Conservation (phyloP, 148 eudicot genomes). For the Polygonum aviculare region DNA sequence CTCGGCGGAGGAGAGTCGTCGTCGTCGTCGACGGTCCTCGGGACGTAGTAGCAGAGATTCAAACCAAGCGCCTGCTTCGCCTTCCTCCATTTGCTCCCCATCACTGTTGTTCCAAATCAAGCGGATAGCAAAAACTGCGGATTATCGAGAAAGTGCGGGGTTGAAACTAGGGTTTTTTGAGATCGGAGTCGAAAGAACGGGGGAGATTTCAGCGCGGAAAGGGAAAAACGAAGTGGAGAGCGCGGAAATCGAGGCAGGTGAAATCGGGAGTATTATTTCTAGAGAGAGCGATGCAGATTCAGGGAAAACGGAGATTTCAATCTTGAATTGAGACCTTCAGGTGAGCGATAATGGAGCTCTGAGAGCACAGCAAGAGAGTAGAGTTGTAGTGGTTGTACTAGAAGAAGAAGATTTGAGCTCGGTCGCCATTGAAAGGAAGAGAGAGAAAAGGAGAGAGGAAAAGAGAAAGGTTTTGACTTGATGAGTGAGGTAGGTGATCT, state of each 20-base stretch:
- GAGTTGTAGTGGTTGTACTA: neutral
- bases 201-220: constrained; percentile 7
- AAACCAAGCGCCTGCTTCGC: constrained; percentile 55
- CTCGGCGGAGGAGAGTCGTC: constrained; percentile 21
- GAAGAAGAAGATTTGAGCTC: neutral
- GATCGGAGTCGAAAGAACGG: constrained; percentile 13
- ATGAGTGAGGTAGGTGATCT: constrained; percentile 7
- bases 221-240: constrained; percentile 3
- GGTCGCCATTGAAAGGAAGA: constrained; percentile 12
- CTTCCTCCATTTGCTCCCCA: constrained; percentile 77
- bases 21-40: constrained; percentile 22
- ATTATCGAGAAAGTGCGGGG: neutral
- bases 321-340: neutral
- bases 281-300: neutral
- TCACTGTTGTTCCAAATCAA: constrained; percentile 8
- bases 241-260: neutral
- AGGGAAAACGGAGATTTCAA: neutral
- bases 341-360: neutral
- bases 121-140: neutral
- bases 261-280: neutral
- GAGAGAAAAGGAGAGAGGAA: neutral
- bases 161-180: constrained; percentile 13
- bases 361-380: neutral
- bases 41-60: constrained; percentile 46
- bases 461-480: constrained; percentile 15